Base-by-base conservation (phyloP, 2,329 filamentous ascomycete species). In the Ploettnerulaceae sp. region DNA sequence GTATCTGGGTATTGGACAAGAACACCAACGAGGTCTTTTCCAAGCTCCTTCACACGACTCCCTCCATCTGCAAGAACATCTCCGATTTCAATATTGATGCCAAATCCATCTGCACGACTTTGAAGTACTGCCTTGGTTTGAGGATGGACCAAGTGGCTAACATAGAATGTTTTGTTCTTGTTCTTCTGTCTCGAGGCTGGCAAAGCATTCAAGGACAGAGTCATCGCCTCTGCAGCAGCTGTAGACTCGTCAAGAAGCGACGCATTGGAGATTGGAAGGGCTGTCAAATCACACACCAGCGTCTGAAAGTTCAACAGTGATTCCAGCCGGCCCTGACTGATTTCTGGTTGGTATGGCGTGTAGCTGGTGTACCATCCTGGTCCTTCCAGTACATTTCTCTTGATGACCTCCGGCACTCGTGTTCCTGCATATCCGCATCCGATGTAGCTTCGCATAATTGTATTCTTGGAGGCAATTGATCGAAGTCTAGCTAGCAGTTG, bases 301-400 rank as follows among this genome's bases (percentile, higher is more conserved):
- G 91, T 97, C 73, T 97, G 91, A 71, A 89, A 97, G 73, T 97
- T 97, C 53, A 97, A 73, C 44, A 97, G 72, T 5, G 89, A 95
- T 73, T 96, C 89, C 52, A 97, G 70, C 45, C 91, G 82, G 26
- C 91, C 91, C 70, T 97, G 91, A 66, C 89, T 95, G 71, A 97
- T 95, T 70, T 97, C 91, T 2, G 91, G 86, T 71, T 97, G 91
- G 69, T 96, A 97, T 12, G 91, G 91, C 0, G 91, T 96, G 67
- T 97, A 96, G 70, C 89, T 95, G 31, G 91, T 97, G 67, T 97
- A 97, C 91, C 91, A 97, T 7, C 84, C 89, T 4, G 91, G 91
- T 65, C 86, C 91, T 73, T 97, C 89, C 48, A 97, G 72, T 4
- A 97, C 77, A 64, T 96, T 96, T 57, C 90, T 78, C 73, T 93